Conservation (phyloP, 345 rosid species). For the Mallotus nudiflorus region DNA sequence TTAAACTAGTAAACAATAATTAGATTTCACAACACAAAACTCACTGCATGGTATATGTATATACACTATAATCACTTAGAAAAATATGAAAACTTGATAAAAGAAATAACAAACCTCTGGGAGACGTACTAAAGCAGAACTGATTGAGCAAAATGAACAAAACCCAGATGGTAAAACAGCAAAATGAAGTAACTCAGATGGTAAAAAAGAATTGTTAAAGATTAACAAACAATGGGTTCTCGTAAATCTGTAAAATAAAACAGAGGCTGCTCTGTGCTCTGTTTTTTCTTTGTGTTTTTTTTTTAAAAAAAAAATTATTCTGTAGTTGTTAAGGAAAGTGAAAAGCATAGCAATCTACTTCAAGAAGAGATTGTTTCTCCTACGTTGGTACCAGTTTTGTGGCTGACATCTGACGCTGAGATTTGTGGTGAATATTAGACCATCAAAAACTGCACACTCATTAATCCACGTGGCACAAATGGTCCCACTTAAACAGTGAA, state of each 20-base stretch:
- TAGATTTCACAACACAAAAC: not conserved
- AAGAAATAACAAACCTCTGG: slow-evolving; percentile 16
- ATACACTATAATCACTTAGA: not conserved
- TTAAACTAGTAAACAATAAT: not conserved
- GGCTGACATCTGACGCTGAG: slow-evolving; percentile 36
- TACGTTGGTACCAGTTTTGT: slow-evolving; percentile 11
- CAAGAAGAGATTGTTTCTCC: no score
- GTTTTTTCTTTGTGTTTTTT: no score
- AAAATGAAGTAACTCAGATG: slow-evolving; percentile 13
- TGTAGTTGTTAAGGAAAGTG: no score
- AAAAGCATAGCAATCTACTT: no score
- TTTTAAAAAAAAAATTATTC: no score
- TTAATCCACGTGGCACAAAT: slow-evolving; percentile 30
- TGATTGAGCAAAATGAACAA: not conserved
- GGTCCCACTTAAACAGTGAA: slow-evolving; percentile 11
- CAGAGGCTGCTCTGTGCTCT: slow-evolving; percentile 23
- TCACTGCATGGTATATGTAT: not conserved
- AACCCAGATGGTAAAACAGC: slow-evolving; percentile 16
- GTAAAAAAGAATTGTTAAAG: not conserved
- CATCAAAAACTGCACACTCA: slow-evolving; percentile 43
- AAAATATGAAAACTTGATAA: not conserved
- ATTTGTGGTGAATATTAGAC: slow-evolving; percentile 44
- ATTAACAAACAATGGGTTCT: not conserved
- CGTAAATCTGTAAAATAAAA: not conserved
- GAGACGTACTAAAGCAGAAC: no score